Conservation (phyloP, 441 rosid species). For the Erodium moschatum region DNA sequence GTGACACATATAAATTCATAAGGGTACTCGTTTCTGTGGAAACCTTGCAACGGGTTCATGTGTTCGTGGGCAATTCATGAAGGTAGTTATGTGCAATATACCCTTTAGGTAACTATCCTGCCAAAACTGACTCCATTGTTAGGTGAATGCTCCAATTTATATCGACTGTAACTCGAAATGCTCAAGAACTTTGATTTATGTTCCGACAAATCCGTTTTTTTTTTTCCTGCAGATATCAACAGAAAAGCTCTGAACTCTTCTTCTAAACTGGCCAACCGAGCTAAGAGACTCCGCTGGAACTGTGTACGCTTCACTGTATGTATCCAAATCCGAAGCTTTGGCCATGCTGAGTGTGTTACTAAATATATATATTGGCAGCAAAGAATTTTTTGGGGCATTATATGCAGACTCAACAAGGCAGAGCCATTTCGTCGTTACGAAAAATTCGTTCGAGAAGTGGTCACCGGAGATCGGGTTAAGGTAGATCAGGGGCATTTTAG, state of each 20-base stretch:
- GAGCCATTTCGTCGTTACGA: background rate
- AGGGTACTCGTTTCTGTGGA: no score
- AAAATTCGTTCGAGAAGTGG: constrained; percentile 3
- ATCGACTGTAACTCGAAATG: background rate
- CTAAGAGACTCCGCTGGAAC: background rate
- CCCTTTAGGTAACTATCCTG: background rate
- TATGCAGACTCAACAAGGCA: background rate
- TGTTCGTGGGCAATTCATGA: no score
- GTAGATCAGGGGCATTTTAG: constrained; percentile 1
- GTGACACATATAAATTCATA: no score
- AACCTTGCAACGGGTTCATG: no score
- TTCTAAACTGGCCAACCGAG: constrained; percentile 8
- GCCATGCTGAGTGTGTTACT: background rate
- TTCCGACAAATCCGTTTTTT: background rate
- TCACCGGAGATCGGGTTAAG: constrained; percentile 1
- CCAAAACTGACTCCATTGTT: background rate
- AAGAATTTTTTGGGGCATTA: constrained; percentile 7
- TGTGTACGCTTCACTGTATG: constrained; percentile 4
- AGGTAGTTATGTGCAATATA: no score
- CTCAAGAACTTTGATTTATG: background rate
- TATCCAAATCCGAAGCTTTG: background rate
- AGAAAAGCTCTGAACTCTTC: constrained; percentile 9
- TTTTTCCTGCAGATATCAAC: background rate
- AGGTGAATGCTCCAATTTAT: no score
- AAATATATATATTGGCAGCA: background rate